These are phyloP conservation scores for Coniella lustricola DNA, from an alignment of 2,329 filamentous ascomycete species.

Conservation along the genomic window DNA sequence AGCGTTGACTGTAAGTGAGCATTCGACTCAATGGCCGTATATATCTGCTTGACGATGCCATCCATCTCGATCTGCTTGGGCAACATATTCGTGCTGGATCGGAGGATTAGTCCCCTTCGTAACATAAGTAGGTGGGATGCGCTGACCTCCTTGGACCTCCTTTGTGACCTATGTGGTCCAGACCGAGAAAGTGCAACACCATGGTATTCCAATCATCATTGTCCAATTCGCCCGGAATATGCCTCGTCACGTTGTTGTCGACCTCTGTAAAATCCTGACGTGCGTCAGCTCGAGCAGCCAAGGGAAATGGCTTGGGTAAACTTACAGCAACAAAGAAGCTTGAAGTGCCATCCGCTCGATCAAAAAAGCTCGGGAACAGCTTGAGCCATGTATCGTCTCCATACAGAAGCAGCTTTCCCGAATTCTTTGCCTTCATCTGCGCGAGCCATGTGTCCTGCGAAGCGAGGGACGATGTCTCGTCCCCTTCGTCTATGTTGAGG, in stretches of 20 bases:
- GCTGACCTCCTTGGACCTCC: conserved; percentile 72
- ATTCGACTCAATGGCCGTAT: conserved; percentile 63
- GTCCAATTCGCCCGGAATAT: conserved; percentile 69
- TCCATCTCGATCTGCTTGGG: conserved; percentile 96
- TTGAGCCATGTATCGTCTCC: conserved; percentile 99
- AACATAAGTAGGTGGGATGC: neutral
- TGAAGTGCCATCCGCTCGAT: conserved; percentile 81
- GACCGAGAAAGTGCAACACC: conserved; percentile 89
- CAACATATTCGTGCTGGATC: conserved; percentile 74
- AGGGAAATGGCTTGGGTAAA: conserved; percentile 27
- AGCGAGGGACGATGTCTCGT: conserved; percentile 80
- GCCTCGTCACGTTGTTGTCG: conserved; percentile 92
- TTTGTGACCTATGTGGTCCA: conserved; percentile 98
- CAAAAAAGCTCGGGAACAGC: conserved; percentile 84
- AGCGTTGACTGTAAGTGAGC: conserved; percentile 70
- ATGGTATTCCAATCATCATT: conserved; percentile 84
- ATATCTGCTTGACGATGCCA: conserved; percentile 67
- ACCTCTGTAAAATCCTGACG: conserved; percentile 93
- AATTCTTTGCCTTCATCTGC: conserved; percentile 69
- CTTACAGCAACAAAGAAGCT: conserved; percentile 93
- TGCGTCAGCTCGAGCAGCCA: conserved; percentile 3
- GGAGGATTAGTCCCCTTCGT: neutral
- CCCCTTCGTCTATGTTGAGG: conserved; percentile 90
- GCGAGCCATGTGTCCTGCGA: conserved; percentile 93
- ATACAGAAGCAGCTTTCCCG: conserved; percentile 82